Percentiles rank a stretch among this genome's conserved stretches.
Conservation (phyloP, 2,329 filamentous ascomycete species). For the Diplocarpon rosae region DNA sequence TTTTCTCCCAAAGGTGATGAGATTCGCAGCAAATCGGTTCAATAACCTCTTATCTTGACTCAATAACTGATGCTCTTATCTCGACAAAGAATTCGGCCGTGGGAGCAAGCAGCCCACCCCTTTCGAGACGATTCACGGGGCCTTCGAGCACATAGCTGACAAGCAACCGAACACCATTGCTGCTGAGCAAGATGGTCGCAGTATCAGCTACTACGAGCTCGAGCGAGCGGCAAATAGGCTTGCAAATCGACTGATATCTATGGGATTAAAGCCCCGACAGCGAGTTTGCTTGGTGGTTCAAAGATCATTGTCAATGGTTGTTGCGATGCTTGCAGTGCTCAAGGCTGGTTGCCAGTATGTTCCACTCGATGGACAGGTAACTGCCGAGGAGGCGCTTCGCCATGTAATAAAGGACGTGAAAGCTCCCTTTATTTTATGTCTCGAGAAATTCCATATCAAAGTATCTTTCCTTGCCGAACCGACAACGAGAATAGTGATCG, state of each 20-base stretch:
- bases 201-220: slow-evolving; percentile 36
- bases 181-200: slow-evolving; percentile 28
- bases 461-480: slow-evolving; percentile 16
- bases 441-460: slow-evolving; percentile 28
- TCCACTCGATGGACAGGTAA: slow-evolving; percentile 45
- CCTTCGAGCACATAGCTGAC: slow-evolving; percentile 27
- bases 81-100: slow-evolving; percentile 17
- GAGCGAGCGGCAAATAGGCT: slow-evolving; percentile 33
- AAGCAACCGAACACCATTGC: slow-evolving; percentile 30
- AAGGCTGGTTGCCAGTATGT: slow-evolving; percentile 49
- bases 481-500: slow-evolving; percentile 7
- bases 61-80: background rate
- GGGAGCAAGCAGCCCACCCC: slow-evolving; percentile 24
- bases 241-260: slow-evolving; percentile 29
- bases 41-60: background rate
- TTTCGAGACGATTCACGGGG: slow-evolving; percentile 27
- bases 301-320: slow-evolving; percentile 44
- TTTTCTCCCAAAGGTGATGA: no score
- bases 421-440: slow-evolving; percentile 36
- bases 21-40: slow-evolving; percentile 10
- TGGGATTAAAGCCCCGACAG: slow-evolving; percentile 34
- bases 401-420: slow-evolving; percentile 39
- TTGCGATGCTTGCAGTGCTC: slow-evolving; percentile 44
- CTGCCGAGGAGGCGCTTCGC: slow-evolving; percentile 36
- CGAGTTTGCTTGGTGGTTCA: slow-evolving; percentile 44